Evolutionary conservation across 2,329 filamentous ascomycete species (phyloP).

Genomic region (Ambrosiella xylebori): DNA sequence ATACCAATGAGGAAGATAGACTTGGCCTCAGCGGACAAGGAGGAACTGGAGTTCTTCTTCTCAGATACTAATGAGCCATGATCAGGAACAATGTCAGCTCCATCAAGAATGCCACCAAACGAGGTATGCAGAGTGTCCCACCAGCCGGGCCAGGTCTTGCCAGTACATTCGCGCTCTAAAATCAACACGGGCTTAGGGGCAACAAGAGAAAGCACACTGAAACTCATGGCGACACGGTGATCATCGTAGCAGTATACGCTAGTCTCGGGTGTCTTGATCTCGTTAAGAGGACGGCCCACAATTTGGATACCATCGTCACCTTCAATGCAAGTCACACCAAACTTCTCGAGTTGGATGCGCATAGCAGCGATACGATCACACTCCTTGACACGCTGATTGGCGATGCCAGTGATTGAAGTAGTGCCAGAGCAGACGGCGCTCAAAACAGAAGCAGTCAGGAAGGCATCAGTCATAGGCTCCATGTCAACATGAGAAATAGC

Average conservation of each 20-base stretch:
- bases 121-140: slow-evolving; percentile 75
- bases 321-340: slow-evolving; percentile 71
- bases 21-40: slow-evolving; percentile 20
- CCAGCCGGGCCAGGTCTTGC: slow-evolving; percentile 98
- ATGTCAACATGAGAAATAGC: slow-evolving; percentile 77
- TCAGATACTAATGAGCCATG: slow-evolving; percentile 12
- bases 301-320: slow-evolving; percentile 87
- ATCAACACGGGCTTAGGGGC: slow-evolving; percentile 58
- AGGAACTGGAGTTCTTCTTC: neutral
- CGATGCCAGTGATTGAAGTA: slow-evolving; percentile 83
- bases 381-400: slow-evolving; percentile 95
- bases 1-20: slow-evolving; percentile 94
- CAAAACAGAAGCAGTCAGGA: slow-evolving; percentile 83
- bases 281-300: slow-evolving; percentile 31
- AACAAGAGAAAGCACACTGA: slow-evolving; percentile 68
- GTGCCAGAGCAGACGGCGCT: slow-evolving; percentile 72
- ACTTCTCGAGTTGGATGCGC: slow-evolving; percentile 87
- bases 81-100: slow-evolving; percentile 37
- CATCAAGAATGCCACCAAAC: slow-evolving; percentile 27
- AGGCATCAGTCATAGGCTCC: slow-evolving; percentile 98
- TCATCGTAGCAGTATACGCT: slow-evolving; percentile 91
- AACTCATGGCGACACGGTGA: slow-evolving; percentile 96
- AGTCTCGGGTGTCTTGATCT: slow-evolving; percentile 37
- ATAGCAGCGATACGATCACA: slow-evolving; percentile 94
- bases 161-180: slow-evolving; percentile 78